phyloP scores from a whole-genome alignment of 441 rosid genomes.

The Bruguiera hainesii region DNA sequence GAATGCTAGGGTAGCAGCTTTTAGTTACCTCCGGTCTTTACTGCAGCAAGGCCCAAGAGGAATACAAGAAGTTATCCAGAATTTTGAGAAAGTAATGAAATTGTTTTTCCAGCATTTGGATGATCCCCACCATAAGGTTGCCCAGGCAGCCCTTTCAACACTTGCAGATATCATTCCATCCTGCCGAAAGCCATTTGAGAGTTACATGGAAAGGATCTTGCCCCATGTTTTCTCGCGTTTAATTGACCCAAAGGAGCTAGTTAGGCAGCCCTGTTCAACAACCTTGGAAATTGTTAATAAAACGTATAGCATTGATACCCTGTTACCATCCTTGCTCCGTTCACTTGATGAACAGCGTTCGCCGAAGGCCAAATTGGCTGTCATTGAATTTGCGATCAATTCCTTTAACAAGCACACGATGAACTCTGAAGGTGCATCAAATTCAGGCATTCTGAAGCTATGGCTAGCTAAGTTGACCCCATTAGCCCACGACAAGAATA shows the following conservation, averaged over 20 bases:
- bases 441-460: constrained; percentile 79
- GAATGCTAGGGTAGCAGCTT: constrained; percentile 96
- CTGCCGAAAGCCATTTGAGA: constrained; percentile 94
- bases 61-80: constrained; percentile 86
- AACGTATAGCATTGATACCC: constrained; percentile 87
- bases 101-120: constrained; percentile 95
- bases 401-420: constrained; percentile 75
- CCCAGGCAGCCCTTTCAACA: constrained; percentile 96
- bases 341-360: constrained; percentile 99
- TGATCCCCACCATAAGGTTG: constrained; percentile 99
- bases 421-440: constrained; percentile 79
- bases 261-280: constrained; percentile 89
- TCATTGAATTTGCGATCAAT: constrained; percentile 84
- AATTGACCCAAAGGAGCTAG: constrained; percentile 96
- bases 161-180: constrained; percentile 91
- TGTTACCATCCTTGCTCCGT: constrained; percentile 91
- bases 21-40: constrained; percentile 73
- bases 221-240: constrained; percentile 97
- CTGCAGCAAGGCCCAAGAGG: constrained; percentile 94
- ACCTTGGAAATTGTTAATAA: constrained; percentile 84
- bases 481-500: constrained; percentile 79
- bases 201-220: constrained; percentile 93
- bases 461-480: constrained; percentile 97
- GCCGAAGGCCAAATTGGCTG: constrained; percentile 99
- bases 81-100: constrained; percentile 98